Evolutionary conservation across 225 moss, liverwort and hornwort species (phyloP), one percentile per base, ranked within the genome.

Genomic region (Pseudoscleropodium purum): DNA sequence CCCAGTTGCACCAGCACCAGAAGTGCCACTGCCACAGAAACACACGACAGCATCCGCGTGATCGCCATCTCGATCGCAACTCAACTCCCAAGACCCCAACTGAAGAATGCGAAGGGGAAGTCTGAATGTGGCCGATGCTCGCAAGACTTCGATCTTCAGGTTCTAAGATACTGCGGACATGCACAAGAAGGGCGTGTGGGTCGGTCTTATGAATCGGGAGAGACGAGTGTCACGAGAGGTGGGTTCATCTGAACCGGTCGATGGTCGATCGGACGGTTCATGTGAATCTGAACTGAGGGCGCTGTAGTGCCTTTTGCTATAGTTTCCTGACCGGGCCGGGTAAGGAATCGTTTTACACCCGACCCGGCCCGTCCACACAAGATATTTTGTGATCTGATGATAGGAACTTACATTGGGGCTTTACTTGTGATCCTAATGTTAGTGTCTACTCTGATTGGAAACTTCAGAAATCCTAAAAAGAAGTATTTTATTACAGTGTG

Each of bases 1-100:
- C 87, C 66, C 61, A 88, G 82, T 67, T 89, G 92, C 89, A 91
- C 33, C 29, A 92, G 37, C n/a, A 87, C 45, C 78, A 92, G 33
- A 31, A 75, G 62, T 41, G 64, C 91, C 84, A 87, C 84, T 18
- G 86, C 80, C 21, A 84, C 47, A 57, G 84, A 84, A 74, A 78
- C 60, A 56, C 37, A 88, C 1, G 62, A 33, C 36, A 87, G 70
- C 75, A 63, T 63, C 64, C 82, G 92, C 57, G 49, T 29, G 13
- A 59, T 64, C 59, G 93, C 91, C 92, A 92, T 92, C 79, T 79
- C 67, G 87, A 79, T 78, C 78, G 31, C 30, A 68, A 54, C 68
- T 15, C 56, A 52, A 84, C 37, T 52, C 26, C 29, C 23, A 34
- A 47, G 34, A 54, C 5, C 31, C 51, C 39, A 23, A 77, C 52